Percentiles rank a stretch among this genome's conserved stretches.
phyloP scores from a whole-genome alignment of 306 rosid species.

The Cucurbita moschata region DNA sequence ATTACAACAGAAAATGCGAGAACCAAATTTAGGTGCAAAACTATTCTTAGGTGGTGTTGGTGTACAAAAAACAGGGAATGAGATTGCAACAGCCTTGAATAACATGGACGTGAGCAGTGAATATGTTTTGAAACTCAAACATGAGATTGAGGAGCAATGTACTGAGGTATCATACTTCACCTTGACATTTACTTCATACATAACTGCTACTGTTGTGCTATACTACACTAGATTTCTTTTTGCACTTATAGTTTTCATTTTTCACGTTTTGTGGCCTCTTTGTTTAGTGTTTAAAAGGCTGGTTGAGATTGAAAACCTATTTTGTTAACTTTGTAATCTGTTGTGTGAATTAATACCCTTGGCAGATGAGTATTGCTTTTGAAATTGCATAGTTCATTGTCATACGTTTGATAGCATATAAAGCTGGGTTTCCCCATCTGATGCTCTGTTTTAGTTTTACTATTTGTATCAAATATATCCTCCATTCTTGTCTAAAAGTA shows the following conservation, averaged over 20 bases:
- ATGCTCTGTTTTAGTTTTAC: neutral
- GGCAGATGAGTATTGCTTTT: neutral
- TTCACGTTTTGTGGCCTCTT: neutral
- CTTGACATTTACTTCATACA: neutral
- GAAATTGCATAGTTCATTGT: neutral
- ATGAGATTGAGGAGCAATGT: conserved; percentile 88
- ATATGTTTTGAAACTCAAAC: conserved; percentile 76
- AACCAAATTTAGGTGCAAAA: conserved; percentile 87
- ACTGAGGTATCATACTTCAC: conserved; percentile 45
- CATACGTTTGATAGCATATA: neutral
- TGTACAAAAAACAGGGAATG: conserved; percentile 74
- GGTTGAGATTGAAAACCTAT: neutral
- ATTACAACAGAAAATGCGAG: conserved; percentile 68
- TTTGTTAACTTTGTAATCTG: neutral
- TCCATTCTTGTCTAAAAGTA: neutral
- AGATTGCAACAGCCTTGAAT: conserved; percentile 78
- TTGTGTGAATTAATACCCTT: neutral
- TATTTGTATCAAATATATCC: neutral
- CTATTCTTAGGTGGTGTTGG: conserved; percentile 88
- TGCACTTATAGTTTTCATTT: neutral
- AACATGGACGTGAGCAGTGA: conserved; percentile 84
- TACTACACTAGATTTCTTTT: too few species aligned
- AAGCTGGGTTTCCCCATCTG: neutral
- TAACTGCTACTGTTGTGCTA: neutral
- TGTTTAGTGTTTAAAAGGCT: neutral